Evolutionary conservation across 1,284 basidiomycete genomes (phyloP), one percentile per base, ranked within the genome.

Genomic region (Pterulicium gracile): DNA sequence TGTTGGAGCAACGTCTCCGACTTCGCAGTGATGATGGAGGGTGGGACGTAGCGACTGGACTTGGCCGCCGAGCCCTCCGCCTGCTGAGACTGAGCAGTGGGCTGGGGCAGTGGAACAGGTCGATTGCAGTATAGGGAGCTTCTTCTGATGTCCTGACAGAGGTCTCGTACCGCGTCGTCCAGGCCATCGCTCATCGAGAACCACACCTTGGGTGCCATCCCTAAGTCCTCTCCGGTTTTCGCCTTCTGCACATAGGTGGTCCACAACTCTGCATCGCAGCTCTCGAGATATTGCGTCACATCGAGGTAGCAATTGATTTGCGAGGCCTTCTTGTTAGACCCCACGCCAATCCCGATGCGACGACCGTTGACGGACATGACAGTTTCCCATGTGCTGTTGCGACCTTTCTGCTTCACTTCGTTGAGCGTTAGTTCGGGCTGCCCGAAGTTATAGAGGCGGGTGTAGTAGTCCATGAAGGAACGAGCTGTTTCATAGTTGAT

Each of bases 381-480:
- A 1, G 89, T 90, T 53, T 91, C 80, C 88, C 93, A 96, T 7
- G 54, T 15, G 18, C 44, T 5, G 52, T 51, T 47, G 53, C 57
- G n/a, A 51, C 54, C 43, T 56, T 52, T 42, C 52, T 52, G 54
- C 56, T 49, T 49, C 50, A 52, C 44, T 61, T 61, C 53, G 40
- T 68, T 61, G 52, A 77, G 85, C 14, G 73, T 68, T 49, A 97
- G 67, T 44, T 92, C 88, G 1, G 93, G 91, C 54, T 79, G 80
- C n/a, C 74, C 72, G 55, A 94, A 94, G 24, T 71, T 69, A 61
- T 84, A 96, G 34, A 80, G 73, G 39, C 81, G 77, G 61, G 92
- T 96, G 60, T 97, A 97, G 59, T 88, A 98, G 55, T 94, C 92
- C 82, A 97, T 93, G 65, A 97, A 98, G 53, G 79, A 80, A 46